Evolutionary conservation across 1,284 basidiomycete genomes (phyloP), one percentile per base, ranked within the genome.

Genomic region (Pseudozyma pruni): DNA sequence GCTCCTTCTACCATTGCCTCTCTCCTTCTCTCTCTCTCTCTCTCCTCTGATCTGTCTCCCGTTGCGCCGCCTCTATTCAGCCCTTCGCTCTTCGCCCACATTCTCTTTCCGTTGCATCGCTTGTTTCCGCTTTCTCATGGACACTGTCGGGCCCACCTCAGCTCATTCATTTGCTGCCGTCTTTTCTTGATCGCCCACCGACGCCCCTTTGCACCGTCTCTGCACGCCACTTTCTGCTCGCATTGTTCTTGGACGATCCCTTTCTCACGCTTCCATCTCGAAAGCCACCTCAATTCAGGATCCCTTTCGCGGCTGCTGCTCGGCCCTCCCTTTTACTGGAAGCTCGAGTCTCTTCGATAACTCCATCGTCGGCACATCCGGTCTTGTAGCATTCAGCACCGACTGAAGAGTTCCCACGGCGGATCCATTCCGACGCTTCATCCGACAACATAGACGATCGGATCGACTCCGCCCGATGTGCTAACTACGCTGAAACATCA

Each of bases 91-190:
- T 4, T 22, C 20, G 6, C 32, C n/a, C n/a, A 19, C 10, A 27
- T 16, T 40, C 31, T 8, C 25, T 9, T 40, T 27, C 19, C 27
- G 35, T 20, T 32, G 11, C 17, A 25, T 7, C 41, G 25, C 27
- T 19, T 17, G 32, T 17, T 44, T 38, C 33, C 11, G 6, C n/a
- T 25, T 10, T 41, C 33, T 8, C n/a, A n/a, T n/a, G n/a, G n/a
- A n/a, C n/a, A n/a, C n/a, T n/a, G n/a, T n/a, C n/a, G n/a, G n/a
- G n/a, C n/a, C n/a, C n/a, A n/a, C n/a, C 11, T 4, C 23, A 22
- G 20, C 23, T 42, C 39, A 41, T 44, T 44, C 42, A 23, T 40
- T 41, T 34, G 39, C 39, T 42, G 29, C 48, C 40, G 23, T 39
- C 39, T 41, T 32, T 50, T 34, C n/a, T 50, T 19, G 14, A 22